A percentile compares a stretch with the other conserved stretches of the same genome.
phyloP scores from a whole-genome alignment of 2,329 filamentous ascomycete genomes.

The Pseudonectria foliicola region DNA sequence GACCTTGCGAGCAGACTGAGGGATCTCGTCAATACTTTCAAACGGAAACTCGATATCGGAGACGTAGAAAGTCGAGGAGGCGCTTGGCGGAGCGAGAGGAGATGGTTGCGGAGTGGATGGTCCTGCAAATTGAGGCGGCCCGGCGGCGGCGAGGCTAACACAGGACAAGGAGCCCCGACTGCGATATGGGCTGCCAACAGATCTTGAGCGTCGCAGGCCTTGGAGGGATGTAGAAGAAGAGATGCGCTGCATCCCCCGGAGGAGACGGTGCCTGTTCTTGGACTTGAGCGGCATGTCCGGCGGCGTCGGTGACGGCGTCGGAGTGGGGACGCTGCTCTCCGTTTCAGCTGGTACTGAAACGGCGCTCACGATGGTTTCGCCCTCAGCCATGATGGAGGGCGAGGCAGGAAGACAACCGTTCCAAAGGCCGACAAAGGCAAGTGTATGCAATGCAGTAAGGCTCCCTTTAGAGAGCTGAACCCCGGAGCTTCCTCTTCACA shows the following conservation, averaged over 20 bases:
- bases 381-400: slow-evolving; percentile 15
- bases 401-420: too few relatives aligned
- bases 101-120: slow-evolving; percentile 32
- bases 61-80: slow-evolving; percentile 32
- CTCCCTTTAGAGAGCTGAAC: too few relatives aligned
- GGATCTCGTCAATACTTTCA: slow-evolving; percentile 35
- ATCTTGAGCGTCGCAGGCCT: slow-evolving; percentile 55
- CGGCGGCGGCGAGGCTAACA: slow-evolving; percentile 41
- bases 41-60: slow-evolving; percentile 34
- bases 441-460: too few relatives aligned
- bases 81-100: slow-evolving; percentile 29
- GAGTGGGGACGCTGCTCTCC: slow-evolving; percentile 13
- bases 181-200: slow-evolving; percentile 62
- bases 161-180: slow-evolving; percentile 45
- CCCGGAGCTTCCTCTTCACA: too few relatives aligned
- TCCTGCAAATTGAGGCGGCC: slow-evolving; percentile 21
- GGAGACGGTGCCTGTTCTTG: slow-evolving; percentile 61
- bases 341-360: slow-evolving; percentile 20
- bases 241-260: slow-evolving; percentile 72
- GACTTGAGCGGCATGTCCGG: slow-evolving; percentile 40
- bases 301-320: slow-evolving; percentile 7
- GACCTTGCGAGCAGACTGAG: slow-evolving; percentile 48
- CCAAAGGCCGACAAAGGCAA: too few relatives aligned
- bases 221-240: slow-evolving; percentile 70
- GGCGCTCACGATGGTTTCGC: slow-evolving; percentile 17